A percentile compares a stretch with the other conserved stretches of the same genome.
Conservation (phyloP, 139 green algal species). For the Desmodesmus armatus region DNA sequence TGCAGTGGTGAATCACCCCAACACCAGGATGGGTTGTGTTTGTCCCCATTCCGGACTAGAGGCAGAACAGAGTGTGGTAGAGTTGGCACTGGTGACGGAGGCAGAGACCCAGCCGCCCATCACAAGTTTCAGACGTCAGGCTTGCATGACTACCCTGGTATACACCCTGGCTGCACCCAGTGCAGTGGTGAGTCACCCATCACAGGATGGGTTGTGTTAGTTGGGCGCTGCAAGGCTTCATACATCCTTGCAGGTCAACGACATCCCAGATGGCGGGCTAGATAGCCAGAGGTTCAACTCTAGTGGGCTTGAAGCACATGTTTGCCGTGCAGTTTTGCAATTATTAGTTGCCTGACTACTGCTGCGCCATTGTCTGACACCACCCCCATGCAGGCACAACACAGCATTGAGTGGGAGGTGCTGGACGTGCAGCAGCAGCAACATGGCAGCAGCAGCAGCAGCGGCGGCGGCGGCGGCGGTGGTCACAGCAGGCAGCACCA, state of each 20-base stretch:
- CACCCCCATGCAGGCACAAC: constrained; percentile 8
- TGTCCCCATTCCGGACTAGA: too few relatives aligned
- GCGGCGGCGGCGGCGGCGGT: background rate
- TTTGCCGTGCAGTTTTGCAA: background rate
- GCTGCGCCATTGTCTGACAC: too few relatives aligned
- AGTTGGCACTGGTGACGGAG: too few relatives aligned
- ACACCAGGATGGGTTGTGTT: background rate
- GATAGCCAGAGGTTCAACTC: background rate
- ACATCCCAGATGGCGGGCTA: background rate
- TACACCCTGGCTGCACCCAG: background rate
- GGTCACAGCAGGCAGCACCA: background rate
- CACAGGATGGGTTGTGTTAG: background rate
- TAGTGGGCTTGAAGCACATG: background rate
- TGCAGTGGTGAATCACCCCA: background rate
- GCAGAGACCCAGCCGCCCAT: too few relatives aligned
- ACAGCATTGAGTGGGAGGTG: background rate
- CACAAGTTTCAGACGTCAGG: too few relatives aligned
- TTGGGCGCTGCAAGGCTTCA: background rate
- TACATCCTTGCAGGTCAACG: background rate
- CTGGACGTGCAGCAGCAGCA: background rate
- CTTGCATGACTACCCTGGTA: too few relatives aligned
- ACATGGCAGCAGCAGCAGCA: constrained; percentile 39
- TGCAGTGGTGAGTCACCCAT: background rate
- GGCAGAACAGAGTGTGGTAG: too few relatives aligned
- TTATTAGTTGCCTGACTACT: too few relatives aligned